Evolutionary conservation across 1,284 basidiomycete species (phyloP), one percentile per base, ranked within the genome.

Genomic region (Athelia sp.): DNA sequence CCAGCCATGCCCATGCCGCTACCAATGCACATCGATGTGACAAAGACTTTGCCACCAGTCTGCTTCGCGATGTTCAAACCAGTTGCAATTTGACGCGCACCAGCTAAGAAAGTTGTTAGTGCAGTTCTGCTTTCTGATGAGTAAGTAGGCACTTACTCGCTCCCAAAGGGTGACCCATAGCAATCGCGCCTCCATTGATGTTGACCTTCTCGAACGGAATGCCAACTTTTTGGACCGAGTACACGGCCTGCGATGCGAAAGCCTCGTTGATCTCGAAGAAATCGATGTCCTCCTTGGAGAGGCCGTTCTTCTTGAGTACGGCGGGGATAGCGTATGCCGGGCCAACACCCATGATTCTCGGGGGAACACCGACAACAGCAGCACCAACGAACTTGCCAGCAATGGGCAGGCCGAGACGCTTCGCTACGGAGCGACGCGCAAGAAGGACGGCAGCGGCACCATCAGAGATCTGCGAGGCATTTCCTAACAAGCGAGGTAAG

Each of bases 201-300:
- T 97, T 95, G 45, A 95, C 90, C 67, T 89, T 93, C 58, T 85
- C 82, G 54, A 77, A 80, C 11, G 85, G 81, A 52, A 98, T 79
- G 26, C 83, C 81, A 50, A 97, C 70, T 60, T 84, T 81, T 58
- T 92, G 72, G 19, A 95, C 72, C 42, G 77, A 84, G 73, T 89
- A 94, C 50, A 94, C 72, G 3, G 90, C 90, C 71, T 95, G 92
- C 32, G 82, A 86, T 9, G 93, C 91, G 61, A 96, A 96, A 26
- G 93, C 93, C 71, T 97, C 94, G 72, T 98, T 98, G 68, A 91
- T 89, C 70, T 98, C 94, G 70, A 75, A 98, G 65, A 97, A 90
- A 72, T 97, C 93, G 57, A 97, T 75, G 58, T 97, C 94, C 50
- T 82, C 75, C 57, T 77, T 76, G 50, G 70, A 69, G 53, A 97